These are phyloP conservation scores for Xerocomus nothofagi DNA, from an alignment of 1,284 basidiomycete species.

Conservation along the genomic window DNA sequence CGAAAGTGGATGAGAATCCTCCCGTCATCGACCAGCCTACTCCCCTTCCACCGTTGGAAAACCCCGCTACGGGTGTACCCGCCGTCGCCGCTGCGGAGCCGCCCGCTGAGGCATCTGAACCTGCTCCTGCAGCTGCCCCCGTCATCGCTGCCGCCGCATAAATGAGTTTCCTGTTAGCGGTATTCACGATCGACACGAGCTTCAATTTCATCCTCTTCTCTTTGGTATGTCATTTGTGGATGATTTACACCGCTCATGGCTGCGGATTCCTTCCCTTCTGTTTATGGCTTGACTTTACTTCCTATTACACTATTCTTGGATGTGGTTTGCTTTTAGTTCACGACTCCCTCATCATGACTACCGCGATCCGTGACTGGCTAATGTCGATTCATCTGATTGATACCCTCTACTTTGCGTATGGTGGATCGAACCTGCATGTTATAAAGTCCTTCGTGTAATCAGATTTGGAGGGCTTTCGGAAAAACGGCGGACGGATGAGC, in stretches of 20 bases:
- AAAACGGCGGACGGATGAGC: not conserved
- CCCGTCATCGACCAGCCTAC: constrained; percentile 75
- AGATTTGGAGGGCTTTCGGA: constrained; percentile 36
- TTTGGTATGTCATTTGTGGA: constrained; percentile 30
- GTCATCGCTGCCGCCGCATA: constrained; percentile 65
- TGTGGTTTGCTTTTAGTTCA: constrained; percentile 50
- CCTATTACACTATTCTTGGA: constrained; percentile 62
- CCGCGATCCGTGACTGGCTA: constrained; percentile 45
- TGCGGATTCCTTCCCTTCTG: constrained; percentile 35
- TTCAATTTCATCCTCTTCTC: constrained; percentile 40
- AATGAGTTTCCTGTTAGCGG: constrained; percentile 31
- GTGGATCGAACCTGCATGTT: constrained; percentile 45
- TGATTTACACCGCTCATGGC: constrained; percentile 38
- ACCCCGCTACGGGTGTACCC: constrained; percentile 50
- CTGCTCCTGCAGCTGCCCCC: constrained; percentile 41
- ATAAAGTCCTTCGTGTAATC: constrained; percentile 60
- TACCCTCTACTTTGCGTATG: constrained; percentile 35
- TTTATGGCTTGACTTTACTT: constrained; percentile 32
- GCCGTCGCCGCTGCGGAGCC: constrained; percentile 39
- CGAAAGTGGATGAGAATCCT: constrained; percentile 83
- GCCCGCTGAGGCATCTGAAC: constrained; percentile 41
- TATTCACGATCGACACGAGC: constrained; percentile 56
- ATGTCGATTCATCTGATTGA: constrained; percentile 42
- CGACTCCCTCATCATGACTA: constrained; percentile 52
- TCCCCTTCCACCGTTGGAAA: constrained; percentile 74